Evolutionary conservation across 1,284 basidiomycete species (phyloP).

Genomic region (Trichosporon asahii): DNA sequence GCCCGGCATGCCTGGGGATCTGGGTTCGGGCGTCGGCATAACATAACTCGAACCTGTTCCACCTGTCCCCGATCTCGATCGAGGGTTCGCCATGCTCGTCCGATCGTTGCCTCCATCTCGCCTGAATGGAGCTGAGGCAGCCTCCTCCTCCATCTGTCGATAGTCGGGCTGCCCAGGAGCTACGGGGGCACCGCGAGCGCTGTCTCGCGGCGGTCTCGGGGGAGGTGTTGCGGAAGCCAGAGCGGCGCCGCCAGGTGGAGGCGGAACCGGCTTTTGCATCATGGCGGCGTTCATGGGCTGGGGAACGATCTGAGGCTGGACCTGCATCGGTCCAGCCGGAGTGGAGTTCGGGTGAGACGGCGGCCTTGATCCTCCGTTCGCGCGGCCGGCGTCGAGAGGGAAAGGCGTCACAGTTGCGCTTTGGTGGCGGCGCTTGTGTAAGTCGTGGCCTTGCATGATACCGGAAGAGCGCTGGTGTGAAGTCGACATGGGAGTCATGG

Average conservation of each 20-base stretch:
- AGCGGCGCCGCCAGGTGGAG: not conserved
- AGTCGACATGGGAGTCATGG: not conserved
- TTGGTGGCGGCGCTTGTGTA: slow-evolving; percentile 15
- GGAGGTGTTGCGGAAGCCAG: not conserved
- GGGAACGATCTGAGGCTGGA: slow-evolving; percentile 11
- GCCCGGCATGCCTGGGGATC: not conserved
- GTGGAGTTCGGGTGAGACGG: slow-evolving; percentile 12
- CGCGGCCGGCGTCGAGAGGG: slow-evolving; percentile 34
- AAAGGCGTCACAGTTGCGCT: slow-evolving; percentile 39
- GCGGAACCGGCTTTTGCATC: not conserved
- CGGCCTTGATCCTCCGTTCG: slow-evolving; percentile 20
- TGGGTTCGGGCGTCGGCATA: slow-evolving; percentile 1
- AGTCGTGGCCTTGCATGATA: slow-evolving; percentile 1
- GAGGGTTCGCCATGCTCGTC: not conserved
- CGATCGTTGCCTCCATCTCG: slow-evolving; percentile 7
- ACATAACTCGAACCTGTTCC: not conserved
- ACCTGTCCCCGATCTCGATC: slow-evolving; percentile 14
- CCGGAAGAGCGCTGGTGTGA: not conserved
- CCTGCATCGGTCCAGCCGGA: slow-evolving; percentile 24
- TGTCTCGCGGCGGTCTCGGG: slow-evolving; percentile 10
- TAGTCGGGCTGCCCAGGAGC: not conserved
- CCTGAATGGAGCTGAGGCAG: slow-evolving; percentile 10
- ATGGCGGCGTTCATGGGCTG: slow-evolving; percentile 3
- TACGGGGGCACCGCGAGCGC: not conserved
- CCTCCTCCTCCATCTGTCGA: slow-evolving; percentile 18